Evolutionary conservation across 1,139 yeast genomes (phyloP), one percentile per base, ranked within the genome.

Genomic region (Hansenula anomala): DNA sequence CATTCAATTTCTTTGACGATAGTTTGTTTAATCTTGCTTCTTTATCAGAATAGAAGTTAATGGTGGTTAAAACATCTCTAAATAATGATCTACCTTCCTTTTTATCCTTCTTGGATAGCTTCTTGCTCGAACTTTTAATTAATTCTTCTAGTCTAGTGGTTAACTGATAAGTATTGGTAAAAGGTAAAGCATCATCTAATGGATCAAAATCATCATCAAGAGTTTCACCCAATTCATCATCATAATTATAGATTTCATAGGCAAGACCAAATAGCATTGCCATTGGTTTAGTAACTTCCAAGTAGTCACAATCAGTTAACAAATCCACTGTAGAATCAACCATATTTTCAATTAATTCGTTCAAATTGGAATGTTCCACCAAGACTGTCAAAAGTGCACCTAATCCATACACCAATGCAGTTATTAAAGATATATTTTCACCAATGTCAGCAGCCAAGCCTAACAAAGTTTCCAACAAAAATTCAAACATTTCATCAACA

Each of bases 61-160:
- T 63, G 0, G 87, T 77, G 32, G 62, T 60, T 33, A 73, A 58
- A 17, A 80, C 78, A 49, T 82, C 85, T 51, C 83, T 67, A 57
- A 82, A 78, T 2, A 82, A 67, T 1, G 86, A 75, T 51, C 78
- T 77, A 27, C 76, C 68, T 34, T 74, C 78, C 44, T 72, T 73
- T 56, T 77, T 81, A 41, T 78, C 85, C 56, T 75, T 78, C 51
- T 80, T 81, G 25, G 80, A 72, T 6, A 78, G 56, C 41, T 70
- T 75, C 42, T 78, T 78, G 8, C 80, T 66, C 1, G 83, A 73
- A 28, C 75, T 68, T 38, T 69, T 71, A 3, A 77, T 64, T 32
- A 80, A 61, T 35, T 71, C 64, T 4, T 66, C 68, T 31, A 82
- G 58, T 3, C 66, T 61, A 1, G 65, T 54, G 16, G 67, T 58